Evolutionary conservation across 192 early-diverging fungal species (phyloP), one percentile per base, ranked within the genome.

Genomic region (Gaertneriomyces semiglobifer): DNA sequence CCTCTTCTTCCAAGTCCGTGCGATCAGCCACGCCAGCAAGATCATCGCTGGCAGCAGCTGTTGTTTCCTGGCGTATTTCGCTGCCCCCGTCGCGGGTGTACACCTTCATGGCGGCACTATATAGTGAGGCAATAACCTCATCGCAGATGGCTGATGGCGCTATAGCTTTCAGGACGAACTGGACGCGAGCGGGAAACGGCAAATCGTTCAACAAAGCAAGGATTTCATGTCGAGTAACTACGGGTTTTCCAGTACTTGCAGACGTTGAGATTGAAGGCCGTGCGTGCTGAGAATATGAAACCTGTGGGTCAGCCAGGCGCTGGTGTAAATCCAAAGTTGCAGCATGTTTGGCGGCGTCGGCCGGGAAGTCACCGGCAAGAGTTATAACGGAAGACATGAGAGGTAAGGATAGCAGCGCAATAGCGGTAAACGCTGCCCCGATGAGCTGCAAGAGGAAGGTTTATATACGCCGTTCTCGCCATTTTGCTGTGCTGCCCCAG

Each of bases 201-300:
- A 50, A n/a, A 2, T 50, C 48, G 48, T 50, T 50, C 48, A 50
- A 18, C 12, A 50, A 18, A 18, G 48, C 18, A 18, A 50, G 12
- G 48, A 50, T 50, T 18, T 50, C 48, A 50, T 50, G 12, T 12
- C 48, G 48, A 50, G 48, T 50, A 18, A 50, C 48, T 12, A 50
- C 48, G 12, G 48, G 48, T 0, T 2, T 2, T 1, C 48, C 48
- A 33, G 25, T 33, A 33, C 25, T 33, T 0, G 25, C 0, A 33
- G 25, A 33, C 25, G 25, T 33, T 33, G 25, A 33, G 25, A 33
- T 33, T 33, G 25, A 33, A 33, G 1, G 0, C 25, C 25, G 25
- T 18, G 48, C 12, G 12, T 50, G 48, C 12, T 18, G 12, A 18
- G 12, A 18, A 18, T 50, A 50, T n/a, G 12, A 18, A 50, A 50